Conservation (phyloP, 2,329 filamentous ascomycete species). For the Fusarium brachygibbosum region DNA sequence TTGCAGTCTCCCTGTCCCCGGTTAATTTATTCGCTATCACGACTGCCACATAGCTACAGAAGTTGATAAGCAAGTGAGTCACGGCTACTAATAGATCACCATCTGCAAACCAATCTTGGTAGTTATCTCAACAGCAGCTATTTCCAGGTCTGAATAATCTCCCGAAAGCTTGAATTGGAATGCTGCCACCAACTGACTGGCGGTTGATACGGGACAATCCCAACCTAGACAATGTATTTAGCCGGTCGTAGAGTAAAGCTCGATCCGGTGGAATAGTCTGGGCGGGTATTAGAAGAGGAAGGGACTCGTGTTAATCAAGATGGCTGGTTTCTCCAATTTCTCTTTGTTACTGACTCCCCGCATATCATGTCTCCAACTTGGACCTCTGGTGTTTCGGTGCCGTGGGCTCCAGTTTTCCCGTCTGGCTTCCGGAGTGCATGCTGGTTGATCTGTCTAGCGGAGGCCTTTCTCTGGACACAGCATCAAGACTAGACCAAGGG, state of each 20-base stretch:
- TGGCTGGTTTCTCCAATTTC: neutral
- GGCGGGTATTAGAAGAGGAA: neutral
- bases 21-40: constrained; percentile 10
- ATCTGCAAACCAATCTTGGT: neutral
- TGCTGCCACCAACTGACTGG: constrained; percentile 7
- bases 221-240: constrained; percentile 14
- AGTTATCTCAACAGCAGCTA: neutral
- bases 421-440: neutral
- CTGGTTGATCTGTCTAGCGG: no score
- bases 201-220: constrained; percentile 7
- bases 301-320: neutral
- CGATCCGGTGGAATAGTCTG: no score
- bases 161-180: constrained; percentile 21
- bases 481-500: no score
- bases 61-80: neutral
- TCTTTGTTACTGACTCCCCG: neutral
- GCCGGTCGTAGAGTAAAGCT: constrained; percentile 11
- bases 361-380: neutral
- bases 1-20: neutral
- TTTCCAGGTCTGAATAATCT: constrained; percentile 31
- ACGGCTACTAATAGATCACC: neutral
- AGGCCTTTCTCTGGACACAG: no score
- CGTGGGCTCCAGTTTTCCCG: constrained; percentile 1
- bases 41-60: neutral
- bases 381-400: neutral